Evolutionary conservation across 139 green algal genomes (phyloP), one percentile per base, ranked within the genome.

Genomic region (Chlorella vulgaris): DNA sequence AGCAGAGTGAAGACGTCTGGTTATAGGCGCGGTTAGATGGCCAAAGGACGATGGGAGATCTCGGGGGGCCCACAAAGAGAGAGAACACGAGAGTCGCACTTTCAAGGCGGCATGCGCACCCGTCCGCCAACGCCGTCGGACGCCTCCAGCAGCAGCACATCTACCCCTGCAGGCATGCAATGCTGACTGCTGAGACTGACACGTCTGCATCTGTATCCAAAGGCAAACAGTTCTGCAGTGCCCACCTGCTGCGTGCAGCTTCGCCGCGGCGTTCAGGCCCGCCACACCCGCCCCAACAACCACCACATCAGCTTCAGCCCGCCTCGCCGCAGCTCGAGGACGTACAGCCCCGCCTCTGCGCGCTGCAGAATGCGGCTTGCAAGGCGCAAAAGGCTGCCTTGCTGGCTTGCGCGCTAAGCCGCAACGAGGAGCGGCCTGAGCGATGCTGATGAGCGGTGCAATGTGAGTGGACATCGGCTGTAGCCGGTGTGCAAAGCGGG

Each of bases 71-170:
- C n/a, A n/a, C n/a, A n/a, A n/a, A n/a, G n/a, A n/a, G n/a, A n/a
- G n/a, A n/a, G n/a, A n/a, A n/a, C n/a, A n/a, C n/a, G n/a, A n/a
- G n/a, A n/a, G n/a, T n/a, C n/a, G n/a, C n/a, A n/a, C n/a, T n/a
- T n/a, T n/a, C n/a, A n/a, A 10, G 36, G 35, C 7, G 24, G 15
- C 19, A 7, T 58, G 33, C 73, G 35, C 47, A 97, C 93, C 29
- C 96, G 89, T 6, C 96, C 97, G 21, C 96, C 96, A 28, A 98
- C 91, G 2, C 85, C 97, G 76, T 98, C 94, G 28, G 88, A 88
- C 0, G 96, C 92, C 83, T 99, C 95, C 39, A 98, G 53, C 21
- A 98, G 71, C 31, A 87, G 42, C 36, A 92, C 83, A 18, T 76
- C 65, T 18, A 92, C 78, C 60, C 90, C 86, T 29, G 80, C 43